These are phyloP conservation scores for Fistulinella cinereoalba DNA, from an alignment of 1,284 basidiomycete genomes.

Conservation along the genomic window DNA sequence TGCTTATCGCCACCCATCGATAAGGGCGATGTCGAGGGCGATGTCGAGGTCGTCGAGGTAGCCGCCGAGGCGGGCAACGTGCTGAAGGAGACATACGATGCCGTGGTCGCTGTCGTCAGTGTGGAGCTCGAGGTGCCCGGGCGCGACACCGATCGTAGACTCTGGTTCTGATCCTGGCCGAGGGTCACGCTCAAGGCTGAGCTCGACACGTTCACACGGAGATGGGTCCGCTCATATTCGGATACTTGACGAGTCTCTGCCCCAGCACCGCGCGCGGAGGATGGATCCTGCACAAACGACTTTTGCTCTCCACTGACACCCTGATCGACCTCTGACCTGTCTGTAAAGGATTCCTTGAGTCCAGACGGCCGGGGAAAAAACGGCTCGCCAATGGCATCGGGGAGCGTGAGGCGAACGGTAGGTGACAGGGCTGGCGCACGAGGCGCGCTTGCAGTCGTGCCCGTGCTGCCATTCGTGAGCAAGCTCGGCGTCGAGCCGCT, in stretches of 20 bases:
- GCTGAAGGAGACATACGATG: constrained; percentile 26
- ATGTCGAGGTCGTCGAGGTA: constrained; percentile 16
- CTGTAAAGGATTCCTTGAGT: constrained; percentile 21
- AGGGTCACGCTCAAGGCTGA: background rate
- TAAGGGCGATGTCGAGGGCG: constrained; percentile 11
- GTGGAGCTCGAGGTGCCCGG: constrained; percentile 23
- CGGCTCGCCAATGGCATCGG: background rate
- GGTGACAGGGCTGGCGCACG: constrained; percentile 13
- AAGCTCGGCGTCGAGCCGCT: constrained; percentile 29
- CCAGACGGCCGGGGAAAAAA: constrained; percentile 19
- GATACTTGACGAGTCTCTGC: too few relatives aligned
- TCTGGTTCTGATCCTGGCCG: background rate
- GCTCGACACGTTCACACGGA: background rate
- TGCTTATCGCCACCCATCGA: background rate
- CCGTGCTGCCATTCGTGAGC: too few relatives aligned
- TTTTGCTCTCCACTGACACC: too few relatives aligned
- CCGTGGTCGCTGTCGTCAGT: constrained; percentile 19
- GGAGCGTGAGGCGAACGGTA: constrained; percentile 5
- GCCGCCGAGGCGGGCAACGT: constrained; percentile 20
- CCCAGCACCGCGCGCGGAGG: too few relatives aligned
- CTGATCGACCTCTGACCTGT: too few relatives aligned
- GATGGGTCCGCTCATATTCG: constrained; percentile 6
- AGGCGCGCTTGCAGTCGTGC: too few relatives aligned
- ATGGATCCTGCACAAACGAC: too few relatives aligned
- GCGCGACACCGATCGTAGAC: constrained; percentile 8